These are phyloP conservation scores for Volutella citrinella DNA, from an alignment of 2,329 filamentous ascomycete species.

Conservation along the genomic window DNA sequence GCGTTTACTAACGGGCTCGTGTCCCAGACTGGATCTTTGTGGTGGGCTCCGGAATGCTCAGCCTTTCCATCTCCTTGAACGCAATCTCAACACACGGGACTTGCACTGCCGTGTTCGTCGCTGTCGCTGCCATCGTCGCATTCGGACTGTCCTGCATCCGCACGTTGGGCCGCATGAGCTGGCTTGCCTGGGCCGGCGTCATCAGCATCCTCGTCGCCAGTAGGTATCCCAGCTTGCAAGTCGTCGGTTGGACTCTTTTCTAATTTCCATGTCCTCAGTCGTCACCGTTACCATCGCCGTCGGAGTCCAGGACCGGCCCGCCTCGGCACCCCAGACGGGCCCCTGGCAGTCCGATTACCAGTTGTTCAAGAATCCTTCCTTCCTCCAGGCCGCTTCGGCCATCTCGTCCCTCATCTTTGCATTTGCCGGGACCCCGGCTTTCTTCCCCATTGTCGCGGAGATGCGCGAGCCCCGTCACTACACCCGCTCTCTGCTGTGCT, in stretches of 20 bases:
- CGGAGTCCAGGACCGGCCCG: not conserved
- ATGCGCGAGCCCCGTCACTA: conserved; percentile 29
- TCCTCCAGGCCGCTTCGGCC: conserved; percentile 30
- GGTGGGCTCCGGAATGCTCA: conserved; percentile 19
- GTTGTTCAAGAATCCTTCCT: conserved; percentile 26
- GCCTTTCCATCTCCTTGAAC: conserved; percentile 40
- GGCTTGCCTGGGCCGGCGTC: conserved; percentile 30
- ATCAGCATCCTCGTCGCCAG: conserved; percentile 15
- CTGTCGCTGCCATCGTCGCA: conserved; percentile 27
- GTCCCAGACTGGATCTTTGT: conserved; percentile 5
- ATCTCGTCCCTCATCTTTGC: conserved; percentile 33
- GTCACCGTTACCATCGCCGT: conserved; percentile 10
- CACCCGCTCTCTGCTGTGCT: conserved; percentile 20
- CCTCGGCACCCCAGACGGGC: conserved; percentile 19
- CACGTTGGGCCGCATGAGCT: conserved; percentile 30
- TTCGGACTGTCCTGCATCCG: conserved; percentile 32
- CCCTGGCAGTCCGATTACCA: conserved; percentile 29
- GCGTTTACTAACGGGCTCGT: not conserved
- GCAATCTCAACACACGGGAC: conserved; percentile 36
- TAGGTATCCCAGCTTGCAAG: not conserved
- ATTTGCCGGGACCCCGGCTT: conserved; percentile 33
- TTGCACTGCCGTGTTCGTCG: conserved; percentile 40
- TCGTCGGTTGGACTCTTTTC: too few species aligned
- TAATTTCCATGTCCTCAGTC: conserved; percentile 1
- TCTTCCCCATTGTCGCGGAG: conserved; percentile 30